These are phyloP conservation scores for Sporobolomyces roseus DNA, from an alignment of 768 basidiomycete genomes.

Conservation along the genomic window DNA sequence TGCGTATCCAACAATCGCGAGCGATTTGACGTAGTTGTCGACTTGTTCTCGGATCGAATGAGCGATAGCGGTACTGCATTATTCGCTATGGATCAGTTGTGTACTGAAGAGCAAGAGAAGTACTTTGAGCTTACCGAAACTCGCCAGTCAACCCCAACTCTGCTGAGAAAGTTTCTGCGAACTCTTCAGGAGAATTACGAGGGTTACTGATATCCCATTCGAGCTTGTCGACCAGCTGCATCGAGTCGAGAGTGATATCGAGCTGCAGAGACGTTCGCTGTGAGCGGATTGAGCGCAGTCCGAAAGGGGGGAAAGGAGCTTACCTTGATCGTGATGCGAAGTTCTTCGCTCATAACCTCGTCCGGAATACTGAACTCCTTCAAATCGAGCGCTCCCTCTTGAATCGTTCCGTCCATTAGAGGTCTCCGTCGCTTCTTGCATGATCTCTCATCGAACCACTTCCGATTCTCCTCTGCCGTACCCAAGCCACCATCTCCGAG, in stretches of 20 bases:
- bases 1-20: slow-evolving; percentile 82
- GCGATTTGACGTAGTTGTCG: slow-evolving; percentile 81
- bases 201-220: slow-evolving; percentile 91
- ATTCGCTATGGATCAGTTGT: neutral
- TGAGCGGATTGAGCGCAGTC: too few species aligned
- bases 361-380: slow-evolving; percentile 63
- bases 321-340: slow-evolving; percentile 89
- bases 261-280: slow-evolving; percentile 56
- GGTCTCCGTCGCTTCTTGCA: slow-evolving; percentile 50
- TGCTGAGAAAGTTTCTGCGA: slow-evolving; percentile 76
- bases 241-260: slow-evolving; percentile 86
- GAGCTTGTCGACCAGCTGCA: slow-evolving; percentile 92
- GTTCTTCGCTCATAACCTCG: slow-evolving; percentile 60
- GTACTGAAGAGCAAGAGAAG: neutral
- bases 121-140: slow-evolving; percentile 68
- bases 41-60: slow-evolving; percentile 95
- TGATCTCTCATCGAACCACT: slow-evolving; percentile 40
- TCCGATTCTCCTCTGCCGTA: slow-evolving; percentile 42
- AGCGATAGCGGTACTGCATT: slow-evolving; percentile 79
- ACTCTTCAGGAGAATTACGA: slow-evolving; percentile 80
- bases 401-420: neutral
- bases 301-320: slow-evolving; percentile 45
- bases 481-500: slow-evolving; percentile 22
- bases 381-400: slow-evolving; percentile 42
- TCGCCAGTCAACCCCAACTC: slow-evolving; percentile 88